Conservation (phyloP, 129 eudicot genomes). For the Heracleum sosnowskyi region DNA sequence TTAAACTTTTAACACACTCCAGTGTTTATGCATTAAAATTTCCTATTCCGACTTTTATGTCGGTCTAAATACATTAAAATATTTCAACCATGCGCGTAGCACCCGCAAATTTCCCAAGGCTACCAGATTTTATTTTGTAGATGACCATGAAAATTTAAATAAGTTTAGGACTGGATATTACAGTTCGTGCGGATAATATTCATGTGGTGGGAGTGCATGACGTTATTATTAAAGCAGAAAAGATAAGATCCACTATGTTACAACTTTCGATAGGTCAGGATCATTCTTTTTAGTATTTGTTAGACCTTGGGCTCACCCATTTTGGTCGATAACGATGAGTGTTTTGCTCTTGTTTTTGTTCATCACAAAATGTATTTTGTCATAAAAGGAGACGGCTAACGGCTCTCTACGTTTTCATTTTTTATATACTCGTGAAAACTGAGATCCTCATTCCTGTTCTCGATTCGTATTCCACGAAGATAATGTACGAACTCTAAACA, state of each 20-base stretch:
- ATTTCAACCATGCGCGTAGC: too few relatives aligned
- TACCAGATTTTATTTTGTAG: too few relatives aligned
- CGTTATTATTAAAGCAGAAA: background rate
- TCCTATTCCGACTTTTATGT: too few relatives aligned
- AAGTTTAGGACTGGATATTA: background rate
- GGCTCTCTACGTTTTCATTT: background rate
- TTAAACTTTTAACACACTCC: background rate
- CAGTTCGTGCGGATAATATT: conserved; percentile 3
- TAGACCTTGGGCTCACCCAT: background rate
- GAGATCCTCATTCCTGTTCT: too few relatives aligned
- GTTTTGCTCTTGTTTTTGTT: background rate
- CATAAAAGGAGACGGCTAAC: background rate
- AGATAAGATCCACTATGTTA: conserved; percentile 7
- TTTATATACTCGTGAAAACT: too few relatives aligned
- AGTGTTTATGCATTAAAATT: too few relatives aligned
- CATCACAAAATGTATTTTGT: background rate
- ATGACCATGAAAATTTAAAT: too few relatives aligned
- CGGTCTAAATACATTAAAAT: too few relatives aligned
- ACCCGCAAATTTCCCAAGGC: too few relatives aligned
- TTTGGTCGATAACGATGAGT: background rate
- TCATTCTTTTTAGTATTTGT: background rate
- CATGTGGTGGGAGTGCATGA: conserved; percentile 5
- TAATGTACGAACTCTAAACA: too few relatives aligned
- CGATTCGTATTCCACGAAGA: too few relatives aligned
- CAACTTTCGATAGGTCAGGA: background rate